Base-by-base conservation (phyloP, 2,329 filamentous ascomycete genomes). In the Beauveria varroae region DNA sequence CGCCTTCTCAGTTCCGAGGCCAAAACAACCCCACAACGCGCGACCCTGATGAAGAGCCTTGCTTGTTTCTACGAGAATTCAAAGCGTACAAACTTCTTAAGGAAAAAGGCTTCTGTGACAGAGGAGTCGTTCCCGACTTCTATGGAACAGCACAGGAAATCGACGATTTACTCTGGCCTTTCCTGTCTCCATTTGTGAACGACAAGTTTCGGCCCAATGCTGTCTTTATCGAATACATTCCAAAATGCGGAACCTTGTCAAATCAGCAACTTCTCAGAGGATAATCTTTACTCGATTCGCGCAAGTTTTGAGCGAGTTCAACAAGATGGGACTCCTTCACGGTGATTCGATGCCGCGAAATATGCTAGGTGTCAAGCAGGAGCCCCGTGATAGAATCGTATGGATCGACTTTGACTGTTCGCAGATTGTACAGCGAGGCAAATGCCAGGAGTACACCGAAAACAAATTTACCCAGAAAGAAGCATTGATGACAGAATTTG, bases 211-310 rank as follows among this genome's bases (percentile, higher is more conserved):
- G 18, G 1, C 34, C 46, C 2, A 22, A 43, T n/a, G 56, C 56
- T 9, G n/a, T 59, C 24, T 30, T 59, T 24, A 37, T 51, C 14
- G 56, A 59, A 59, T 59, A 41, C 30, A 51, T 59, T 22, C 56
- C 56, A n/a, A 30, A 30, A 59, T 18, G 5, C 28, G 14, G 16
- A 59, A 41, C 14, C 12, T 34, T 34, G 30, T 12, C 30, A 18
- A 18, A 28, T 51, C 1, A 22, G 20, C 3, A 59, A 24, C 30
- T 59, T 5, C 22, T 51, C 46, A 12, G 24, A 22, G 10, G 20
- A 51, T 16, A 59, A 26, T 12, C 7, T 51, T 51, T 6, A 7
- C 16, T 7, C 18, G 22, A 16, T 30, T 59, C 12, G 3, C 34
- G 5, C n/a, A 53, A 8, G 22, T 43, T 22, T 22, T 50, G 1